Conservation (phyloP, 2,329 filamentous ascomycete species). For the Thielaviopsis populi region DNA sequence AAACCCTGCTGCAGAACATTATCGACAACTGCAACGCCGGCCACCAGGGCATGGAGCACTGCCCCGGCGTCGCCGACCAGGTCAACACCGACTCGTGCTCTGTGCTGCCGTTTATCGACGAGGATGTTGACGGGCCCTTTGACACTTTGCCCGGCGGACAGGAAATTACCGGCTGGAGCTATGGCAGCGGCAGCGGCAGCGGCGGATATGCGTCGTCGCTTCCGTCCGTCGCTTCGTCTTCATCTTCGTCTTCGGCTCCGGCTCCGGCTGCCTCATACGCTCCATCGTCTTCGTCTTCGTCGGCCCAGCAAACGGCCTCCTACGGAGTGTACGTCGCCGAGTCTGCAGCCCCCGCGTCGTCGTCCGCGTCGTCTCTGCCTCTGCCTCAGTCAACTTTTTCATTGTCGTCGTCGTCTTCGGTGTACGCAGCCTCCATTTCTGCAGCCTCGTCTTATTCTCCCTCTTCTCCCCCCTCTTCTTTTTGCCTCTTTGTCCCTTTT, state of each 20-base stretch:
- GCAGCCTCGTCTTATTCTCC: not conserved
- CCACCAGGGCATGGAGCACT: slow-evolving; percentile 45
- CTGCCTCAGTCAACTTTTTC: not conserved
- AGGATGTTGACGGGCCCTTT: slow-evolving; percentile 31
- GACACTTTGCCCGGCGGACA: slow-evolving; percentile 40
- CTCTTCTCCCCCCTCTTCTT: not conserved
- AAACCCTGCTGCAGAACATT: slow-evolving; percentile 46
- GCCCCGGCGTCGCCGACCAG: slow-evolving; percentile 40
- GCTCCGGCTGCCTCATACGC: not conserved
- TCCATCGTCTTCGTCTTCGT: not conserved
- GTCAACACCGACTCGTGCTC: slow-evolving; percentile 38
- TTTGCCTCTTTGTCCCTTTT: not conserved
- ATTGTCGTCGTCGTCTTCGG: not conserved
- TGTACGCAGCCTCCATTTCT: not conserved
- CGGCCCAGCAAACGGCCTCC: not conserved
- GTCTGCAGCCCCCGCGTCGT: slow-evolving; percentile 7
- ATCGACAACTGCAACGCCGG: slow-evolving; percentile 51
- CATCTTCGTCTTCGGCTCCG: not conserved
- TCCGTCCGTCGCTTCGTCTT: not conserved
- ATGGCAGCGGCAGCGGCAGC: slow-evolving; percentile 24
- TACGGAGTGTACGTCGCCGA: slow-evolving; percentile 3
- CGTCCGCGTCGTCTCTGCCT: not conserved
- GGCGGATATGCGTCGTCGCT: slow-evolving; percentile 21
- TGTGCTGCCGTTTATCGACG: slow-evolving; percentile 33
- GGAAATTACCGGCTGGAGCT: slow-evolving; percentile 37